Conservation (phyloP, 768 basidiomycete species). For the Myochromella boudieri region DNA sequence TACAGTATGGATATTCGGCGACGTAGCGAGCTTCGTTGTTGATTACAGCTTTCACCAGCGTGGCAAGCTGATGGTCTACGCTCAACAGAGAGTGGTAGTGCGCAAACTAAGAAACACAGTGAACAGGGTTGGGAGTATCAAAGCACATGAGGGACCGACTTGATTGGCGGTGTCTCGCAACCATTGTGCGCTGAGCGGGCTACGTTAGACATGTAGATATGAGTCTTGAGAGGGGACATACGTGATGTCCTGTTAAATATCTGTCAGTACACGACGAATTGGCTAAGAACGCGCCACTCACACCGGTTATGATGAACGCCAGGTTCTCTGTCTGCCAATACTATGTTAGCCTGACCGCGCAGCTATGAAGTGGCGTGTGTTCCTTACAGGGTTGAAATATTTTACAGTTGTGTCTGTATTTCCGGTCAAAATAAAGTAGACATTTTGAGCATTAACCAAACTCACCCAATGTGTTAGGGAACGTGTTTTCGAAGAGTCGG, state of each 20-base stretch:
- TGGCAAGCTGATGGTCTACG: slow-evolving; percentile 56
- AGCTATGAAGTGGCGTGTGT: too few species aligned
- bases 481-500: slow-evolving; percentile 78
- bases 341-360: neutral
- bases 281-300: slow-evolving; percentile 27
- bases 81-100: slow-evolving; percentile 63
- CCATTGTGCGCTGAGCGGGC: slow-evolving; percentile 67
- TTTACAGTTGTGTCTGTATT: slow-evolving; percentile 72
- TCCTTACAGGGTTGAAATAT: slow-evolving; percentile 61
- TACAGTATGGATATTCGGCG: slow-evolving; percentile 72
- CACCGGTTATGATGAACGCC: slow-evolving; percentile 81
- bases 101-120: slow-evolving; percentile 50
- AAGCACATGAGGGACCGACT: slow-evolving; percentile 30
- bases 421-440: slow-evolving; percentile 25
- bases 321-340: slow-evolving; percentile 57
- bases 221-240: slow-evolving; percentile 31
- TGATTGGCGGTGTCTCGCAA: slow-evolving; percentile 81
- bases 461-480: slow-evolving; percentile 78
- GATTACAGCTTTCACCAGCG: slow-evolving; percentile 76
- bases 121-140: slow-evolving; percentile 2
- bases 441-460: slow-evolving; percentile 20
- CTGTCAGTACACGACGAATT: slow-evolving; percentile 2
- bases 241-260: slow-evolving; percentile 62
- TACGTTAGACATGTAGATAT: slow-evolving; percentile 6
- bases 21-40: slow-evolving; percentile 79